Conservation (phyloP, 2,329 filamentous ascomycete genomes). For the Didymella arachidicola region DNA sequence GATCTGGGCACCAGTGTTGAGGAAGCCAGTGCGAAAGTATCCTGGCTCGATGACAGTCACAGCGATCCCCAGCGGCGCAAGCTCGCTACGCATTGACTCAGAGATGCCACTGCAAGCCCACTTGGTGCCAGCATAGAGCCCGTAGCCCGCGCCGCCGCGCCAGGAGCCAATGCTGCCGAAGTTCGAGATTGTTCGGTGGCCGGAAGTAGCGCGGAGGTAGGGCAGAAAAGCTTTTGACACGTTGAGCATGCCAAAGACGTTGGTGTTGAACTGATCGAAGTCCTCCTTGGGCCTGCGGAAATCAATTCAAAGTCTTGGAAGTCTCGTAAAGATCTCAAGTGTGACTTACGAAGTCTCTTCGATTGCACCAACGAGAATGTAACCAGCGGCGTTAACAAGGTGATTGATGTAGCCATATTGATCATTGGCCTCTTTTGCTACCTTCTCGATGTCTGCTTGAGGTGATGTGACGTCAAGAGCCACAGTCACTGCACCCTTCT, state of each 20-base stretch:
- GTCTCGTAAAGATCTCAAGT: conserved; percentile 17
- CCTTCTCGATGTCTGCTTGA: conserved; percentile 44
- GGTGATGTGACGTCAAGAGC: conserved; percentile 54
- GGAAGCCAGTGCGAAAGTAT: conserved; percentile 60
- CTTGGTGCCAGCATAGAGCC: conserved; percentile 59
- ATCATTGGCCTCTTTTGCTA: conserved; percentile 49
- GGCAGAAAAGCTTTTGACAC: conserved; percentile 60
- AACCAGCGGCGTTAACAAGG: conserved; percentile 59
- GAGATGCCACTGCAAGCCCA: conserved; percentile 54
- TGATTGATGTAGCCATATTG: conserved; percentile 55
- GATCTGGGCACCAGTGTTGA: conserved; percentile 40
- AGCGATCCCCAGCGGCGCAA: conserved; percentile 55
- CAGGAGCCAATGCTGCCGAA: conserved; percentile 58
- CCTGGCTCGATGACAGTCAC: conserved; percentile 60
- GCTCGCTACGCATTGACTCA: conserved; percentile 55
- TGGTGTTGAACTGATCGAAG: conserved; percentile 58
- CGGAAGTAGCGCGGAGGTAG: conserved; percentile 53
- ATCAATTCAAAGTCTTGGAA: conserved; percentile 21
- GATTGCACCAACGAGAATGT: conserved; percentile 54
- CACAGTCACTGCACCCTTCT: conserved; percentile 47
- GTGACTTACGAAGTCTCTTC: conserved; percentile 54
- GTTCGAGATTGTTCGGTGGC: conserved; percentile 56
- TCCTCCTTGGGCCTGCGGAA: conserved; percentile 51
- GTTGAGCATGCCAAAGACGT: conserved; percentile 62
- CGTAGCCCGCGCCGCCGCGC: conserved; percentile 50